Conservation (phyloP, 305 asterid species). For the Rubia peregrina region DNA sequence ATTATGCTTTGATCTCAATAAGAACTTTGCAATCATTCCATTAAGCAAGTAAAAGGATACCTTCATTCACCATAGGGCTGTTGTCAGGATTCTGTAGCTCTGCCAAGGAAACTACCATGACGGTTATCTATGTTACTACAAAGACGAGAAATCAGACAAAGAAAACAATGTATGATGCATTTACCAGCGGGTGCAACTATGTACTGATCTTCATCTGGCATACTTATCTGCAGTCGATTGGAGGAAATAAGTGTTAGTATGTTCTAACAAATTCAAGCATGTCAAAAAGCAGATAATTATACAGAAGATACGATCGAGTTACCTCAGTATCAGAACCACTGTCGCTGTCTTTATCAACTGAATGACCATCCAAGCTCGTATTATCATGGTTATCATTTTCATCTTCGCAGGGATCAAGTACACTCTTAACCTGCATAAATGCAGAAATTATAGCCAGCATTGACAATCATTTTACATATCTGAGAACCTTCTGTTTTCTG, state of each 20-base stretch:
- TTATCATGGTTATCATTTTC: constrained; percentile 59
- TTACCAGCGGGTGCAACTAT: constrained; percentile 67
- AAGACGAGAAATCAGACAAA: not conserved
- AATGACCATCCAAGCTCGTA: constrained; percentile 64
- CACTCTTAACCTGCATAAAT: constrained; percentile 76
- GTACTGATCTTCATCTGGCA: constrained; percentile 69
- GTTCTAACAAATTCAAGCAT: constrained; percentile 9
- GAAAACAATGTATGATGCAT: not conserved
- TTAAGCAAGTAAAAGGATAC: constrained; percentile 26
- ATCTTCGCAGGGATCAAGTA: constrained; percentile 95
- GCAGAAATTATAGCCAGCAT: constrained; percentile 6
- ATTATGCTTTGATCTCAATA: constrained; percentile 18
- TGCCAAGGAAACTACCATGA: constrained; percentile 23
- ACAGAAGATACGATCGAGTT: constrained; percentile 21
- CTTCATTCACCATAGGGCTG: constrained; percentile 48
- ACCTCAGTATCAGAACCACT: constrained; percentile 80
- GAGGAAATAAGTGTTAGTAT: constrained; percentile 14
- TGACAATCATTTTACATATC: constrained; percentile 14
- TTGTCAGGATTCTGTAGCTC: constrained; percentile 41
- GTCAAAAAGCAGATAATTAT: constrained; percentile 13
- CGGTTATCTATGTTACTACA: constrained; percentile 5
- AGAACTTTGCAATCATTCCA: constrained; percentile 15
- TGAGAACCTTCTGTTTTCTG: constrained; percentile 12
- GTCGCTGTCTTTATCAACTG: constrained; percentile 40
- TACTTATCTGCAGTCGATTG: constrained; percentile 46